phyloP scores from a whole-genome alignment of 805 yeast genomes.

The Wickerhamiella dianesei region DNA sequence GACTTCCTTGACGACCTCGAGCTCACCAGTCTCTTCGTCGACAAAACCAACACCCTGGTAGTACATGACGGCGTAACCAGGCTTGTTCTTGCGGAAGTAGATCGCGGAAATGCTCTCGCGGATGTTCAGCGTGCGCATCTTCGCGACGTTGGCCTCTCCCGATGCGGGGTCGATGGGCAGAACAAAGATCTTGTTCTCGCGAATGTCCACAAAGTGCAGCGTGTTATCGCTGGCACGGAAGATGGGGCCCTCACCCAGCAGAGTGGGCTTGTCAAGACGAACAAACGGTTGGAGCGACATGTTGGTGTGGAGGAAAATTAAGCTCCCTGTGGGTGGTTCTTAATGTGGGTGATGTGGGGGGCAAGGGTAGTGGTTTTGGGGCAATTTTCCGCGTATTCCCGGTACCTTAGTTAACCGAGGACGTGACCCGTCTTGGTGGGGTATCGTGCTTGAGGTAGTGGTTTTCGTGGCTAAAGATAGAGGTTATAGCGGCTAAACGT shows the following conservation, averaged over 20 bases:
- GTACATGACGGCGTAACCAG: constrained; percentile 25
- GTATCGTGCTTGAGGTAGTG: too few relatives aligned
- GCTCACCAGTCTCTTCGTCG: constrained; percentile 26
- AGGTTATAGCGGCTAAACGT: too few relatives aligned
- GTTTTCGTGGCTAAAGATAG: too few relatives aligned
- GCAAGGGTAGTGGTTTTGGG: too few relatives aligned
- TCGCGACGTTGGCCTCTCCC: constrained; percentile 15
- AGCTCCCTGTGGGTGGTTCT: background rate
- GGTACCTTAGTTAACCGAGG: too few relatives aligned
- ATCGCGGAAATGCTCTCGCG: constrained; percentile 24
- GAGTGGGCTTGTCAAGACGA: constrained; percentile 18
- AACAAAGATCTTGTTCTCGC: constrained; percentile 22
- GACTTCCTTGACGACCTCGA: constrained; percentile 23
- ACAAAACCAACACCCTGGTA: constrained; percentile 26
- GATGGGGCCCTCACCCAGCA: constrained; percentile 26
- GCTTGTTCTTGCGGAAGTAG: constrained; percentile 22
- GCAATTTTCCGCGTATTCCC: too few relatives aligned
- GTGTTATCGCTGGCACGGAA: constrained; percentile 25
- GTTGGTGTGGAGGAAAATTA: too few relatives aligned
- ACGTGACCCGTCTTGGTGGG: too few relatives aligned
- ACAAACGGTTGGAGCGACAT: constrained; percentile 4
- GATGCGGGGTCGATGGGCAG: constrained; percentile 19
- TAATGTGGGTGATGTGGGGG: background rate
- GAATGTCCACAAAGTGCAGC: constrained; percentile 26
- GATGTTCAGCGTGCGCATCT: constrained; percentile 17